phyloP scores from a whole-genome alignment of 78 protist genomes.

The Pelomyxa schiedti region DNA sequence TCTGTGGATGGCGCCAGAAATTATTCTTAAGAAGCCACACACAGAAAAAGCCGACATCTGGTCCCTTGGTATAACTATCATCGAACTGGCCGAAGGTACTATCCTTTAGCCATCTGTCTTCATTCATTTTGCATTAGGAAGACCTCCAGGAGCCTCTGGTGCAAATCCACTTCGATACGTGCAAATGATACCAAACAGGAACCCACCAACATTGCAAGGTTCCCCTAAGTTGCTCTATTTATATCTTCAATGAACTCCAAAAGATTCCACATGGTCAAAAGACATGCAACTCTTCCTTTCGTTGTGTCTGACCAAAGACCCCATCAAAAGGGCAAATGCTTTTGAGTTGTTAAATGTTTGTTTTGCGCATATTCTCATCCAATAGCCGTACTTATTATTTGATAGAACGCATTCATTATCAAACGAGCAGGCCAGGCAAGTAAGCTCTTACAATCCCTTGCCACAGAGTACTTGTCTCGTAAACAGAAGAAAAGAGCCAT shows the following conservation, averaged over 20 bases:
- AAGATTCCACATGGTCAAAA: neutral
- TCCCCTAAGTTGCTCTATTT: neutral
- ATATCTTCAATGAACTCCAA: neutral
- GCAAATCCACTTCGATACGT: neutral
- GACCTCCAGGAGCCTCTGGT: neutral
- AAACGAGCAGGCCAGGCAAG: too few species aligned
- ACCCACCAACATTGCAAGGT: neutral
- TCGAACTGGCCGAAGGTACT: neutral
- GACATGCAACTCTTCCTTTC: neutral
- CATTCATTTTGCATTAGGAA: too few species aligned
- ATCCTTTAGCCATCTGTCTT: too few species aligned
- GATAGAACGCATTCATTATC: too few species aligned
- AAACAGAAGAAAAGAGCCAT: too few species aligned
- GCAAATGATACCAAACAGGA: neutral
- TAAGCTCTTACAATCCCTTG: too few species aligned
- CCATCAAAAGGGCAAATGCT: neutral
- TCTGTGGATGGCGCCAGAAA: neutral
- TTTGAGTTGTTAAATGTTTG: neutral
- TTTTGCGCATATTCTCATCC: too few species aligned
- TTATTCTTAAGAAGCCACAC: neutral
- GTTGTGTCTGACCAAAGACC: neutral
- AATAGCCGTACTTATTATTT: too few species aligned
- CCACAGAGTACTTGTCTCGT: too few species aligned
- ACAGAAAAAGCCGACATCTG: neutral
- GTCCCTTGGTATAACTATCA: neutral